Evolutionary conservation across 2,329 filamentous ascomycete species (phyloP), one percentile per base, ranked within the genome.

Genomic region (Colletotrichum sansevieriae): DNA sequence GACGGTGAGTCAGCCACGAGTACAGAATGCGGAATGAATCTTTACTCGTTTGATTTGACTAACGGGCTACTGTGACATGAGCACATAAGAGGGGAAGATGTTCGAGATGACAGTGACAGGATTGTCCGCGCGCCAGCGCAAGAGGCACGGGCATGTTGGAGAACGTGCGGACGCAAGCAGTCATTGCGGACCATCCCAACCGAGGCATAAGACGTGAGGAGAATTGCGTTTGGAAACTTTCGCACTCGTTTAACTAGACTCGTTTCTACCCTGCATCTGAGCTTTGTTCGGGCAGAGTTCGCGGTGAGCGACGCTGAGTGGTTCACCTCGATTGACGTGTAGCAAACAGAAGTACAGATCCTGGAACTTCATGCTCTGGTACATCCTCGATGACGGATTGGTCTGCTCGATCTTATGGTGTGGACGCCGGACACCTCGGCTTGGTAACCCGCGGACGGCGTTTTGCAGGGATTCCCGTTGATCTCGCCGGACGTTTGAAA

Each of bases 191-290:
- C 11, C 20, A 9, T 22, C n/a, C 41, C 49, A 33, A 39, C 65
- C 62, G 65, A 59, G 65, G 62, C 55, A 65, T 60, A 20, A 39
- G 15, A 35, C 4, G 13, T 11, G 29, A 15, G 7, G 4, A 51
- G 22, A 22, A 33, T 15, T 60, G n/a, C n/a, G 18, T 15, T 2
- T 37, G 18, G 3, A 29, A 44, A 44, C 10, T 15, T 43, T 61
- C 66, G 66, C 66, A 69, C 66, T 69, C 66, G 66, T 60, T 68
- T 56, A 49, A 11, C 7, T 51, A 43, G 15, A 61, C 41, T 13
- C 33, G 20, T 39, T 29, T 35, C 37, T 57, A 12, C 29, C 6
- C n/a, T 22, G 37, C 54, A n/a, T 25, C 54, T 57, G 54, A n/a
- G 54, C 54, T 15, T 55, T 20, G 18, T 1, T 18, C 18, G 35